Percentiles rank a stretch among this genome's conserved stretches.
Evolutionary conservation across 441 rosid genomes (phyloP).

Genomic region (Populus trichocarpa): DNA sequence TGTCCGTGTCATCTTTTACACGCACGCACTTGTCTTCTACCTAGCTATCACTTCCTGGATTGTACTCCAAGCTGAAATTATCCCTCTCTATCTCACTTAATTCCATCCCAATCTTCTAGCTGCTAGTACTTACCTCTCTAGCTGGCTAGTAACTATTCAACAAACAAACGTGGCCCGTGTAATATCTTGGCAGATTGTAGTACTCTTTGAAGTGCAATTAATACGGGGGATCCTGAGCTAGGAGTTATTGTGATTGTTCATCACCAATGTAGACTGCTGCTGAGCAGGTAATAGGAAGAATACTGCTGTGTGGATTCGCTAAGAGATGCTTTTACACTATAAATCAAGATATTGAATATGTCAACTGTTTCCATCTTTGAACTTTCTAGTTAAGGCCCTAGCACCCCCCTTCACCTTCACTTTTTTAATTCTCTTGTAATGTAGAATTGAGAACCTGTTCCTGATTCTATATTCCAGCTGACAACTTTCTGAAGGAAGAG

Average conservation of each 20-base stretch:
- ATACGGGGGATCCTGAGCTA: not conserved
- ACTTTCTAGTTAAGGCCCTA: not conserved
- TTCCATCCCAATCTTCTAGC: not conserved
- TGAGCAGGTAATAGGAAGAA: not conserved
- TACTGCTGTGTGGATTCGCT: not conserved
- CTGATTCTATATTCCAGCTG: constrained; percentile 21
- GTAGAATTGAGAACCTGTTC: constrained; percentile 12
- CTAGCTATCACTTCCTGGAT: not conserved
- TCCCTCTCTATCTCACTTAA: not conserved
- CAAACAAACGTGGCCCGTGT: not conserved
- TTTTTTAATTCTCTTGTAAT: not conserved
- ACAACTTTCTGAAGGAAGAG: constrained; percentile 15
- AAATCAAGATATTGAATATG: not conserved
- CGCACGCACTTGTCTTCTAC: not conserved
- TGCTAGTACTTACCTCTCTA: not conserved
- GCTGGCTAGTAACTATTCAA: not conserved
- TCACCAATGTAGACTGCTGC: not conserved
- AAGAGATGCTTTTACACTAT: not conserved
- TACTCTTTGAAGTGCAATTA: not conserved
- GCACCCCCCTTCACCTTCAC: not conserved
- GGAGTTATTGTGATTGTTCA: not conserved
- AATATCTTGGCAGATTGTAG: not conserved
- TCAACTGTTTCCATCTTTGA: not conserved
- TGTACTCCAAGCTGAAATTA: not conserved
- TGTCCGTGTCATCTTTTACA: not conserved